Evolutionary conservation across 2,329 filamentous ascomycete genomes (phyloP), one percentile per base, ranked within the genome.

Genomic region (Moelleriella libera): DNA sequence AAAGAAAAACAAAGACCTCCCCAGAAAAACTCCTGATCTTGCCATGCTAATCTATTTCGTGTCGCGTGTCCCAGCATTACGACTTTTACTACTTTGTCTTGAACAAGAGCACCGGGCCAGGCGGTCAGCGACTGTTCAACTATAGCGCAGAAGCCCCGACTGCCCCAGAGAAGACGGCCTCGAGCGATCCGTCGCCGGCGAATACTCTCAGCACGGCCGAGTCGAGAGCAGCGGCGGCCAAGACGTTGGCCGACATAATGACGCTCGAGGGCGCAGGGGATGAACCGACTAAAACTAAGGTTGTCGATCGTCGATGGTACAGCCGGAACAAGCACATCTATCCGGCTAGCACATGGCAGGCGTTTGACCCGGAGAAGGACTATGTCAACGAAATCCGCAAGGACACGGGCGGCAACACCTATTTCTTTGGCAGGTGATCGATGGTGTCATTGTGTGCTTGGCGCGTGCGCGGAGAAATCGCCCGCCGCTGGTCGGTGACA

Each of bases 291-390:
- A 67, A 85, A 52, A 97, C 90, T 3, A 97, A 96, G 62, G 89
- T 98, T 4, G 90, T 98, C 4, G 90, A 98, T 68, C 77, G 92
- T 50, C 74, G 92, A 50, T 98, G 92, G 92, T 98, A 96, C 63
- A 88, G 96, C 69, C 79, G 82, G 59, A 96, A 97, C 63, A 98
- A 97, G 67, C 92, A 98, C 64, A 97, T 98, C 49, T 98, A 90
- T 62, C 92, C 92, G 0, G 90, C 90, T 21, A 97, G 87, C 61
- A 77, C 90, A 44, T 98, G 92, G 92, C 87, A 89, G 57, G 85
- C 94, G 52, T 98, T 94, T 62, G 89, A 95, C 54, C 84, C 88
- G 0, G 86, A 87, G 51, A 86, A 85, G 64, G 85, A 96, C 57
- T 94, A 94, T 67, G 76, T 79, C 58, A 75, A 72, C 53, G 80